Evolutionary conservation across 2,329 filamentous ascomycete species (phyloP), one percentile per base, ranked within the genome.

Genomic region (Neonectria magnoliae): DNA sequence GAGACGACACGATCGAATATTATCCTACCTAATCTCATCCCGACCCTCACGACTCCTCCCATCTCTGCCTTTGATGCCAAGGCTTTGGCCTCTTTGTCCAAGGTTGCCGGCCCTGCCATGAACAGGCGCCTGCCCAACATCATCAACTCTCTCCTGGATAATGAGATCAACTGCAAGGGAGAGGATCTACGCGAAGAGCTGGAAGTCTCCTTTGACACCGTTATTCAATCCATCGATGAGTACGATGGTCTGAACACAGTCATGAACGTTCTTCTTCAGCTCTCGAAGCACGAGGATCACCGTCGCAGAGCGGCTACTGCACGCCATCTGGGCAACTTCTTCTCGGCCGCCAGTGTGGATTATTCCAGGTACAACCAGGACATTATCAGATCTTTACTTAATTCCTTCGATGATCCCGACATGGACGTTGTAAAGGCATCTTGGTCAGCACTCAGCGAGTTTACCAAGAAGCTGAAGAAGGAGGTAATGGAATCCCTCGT

Each of bases 401-500:
- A 97, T 70, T 94, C 93, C 0, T 99, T 99, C 76, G 94, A 96
- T 74, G 96, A 99, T 73, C 81, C 88, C 57, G 96, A 98, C 75
- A 80, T 81, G 66, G 89, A 91, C 22, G 95, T 98, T 4, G 91
- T 98, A 74, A 97, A 97, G 82, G 88, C 93, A 48, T 90, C 95
- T 22, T 98, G 94, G 94, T 86, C 89, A 59, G 95, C 94, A 6
- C 87, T 99, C 64, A 93, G 83, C 72, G 92, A 93, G 62, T 91
- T 99, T 72, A 98, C 94, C 50, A 94, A 94, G 78, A 91, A 90
- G 72, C 87, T 99, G 66, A 91, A 91, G 76, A 99, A 99, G 80
- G 97, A 99, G 77, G 95, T 98, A 80, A 98, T 99, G 96, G 97
- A 99, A 76, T 90, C 91, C 1, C 85, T 99, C 50, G 94, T 97